Evolutionary conservation across 202 grass and related monocot species (phyloP).

Genomic region (Eragrostis tef): DNA sequence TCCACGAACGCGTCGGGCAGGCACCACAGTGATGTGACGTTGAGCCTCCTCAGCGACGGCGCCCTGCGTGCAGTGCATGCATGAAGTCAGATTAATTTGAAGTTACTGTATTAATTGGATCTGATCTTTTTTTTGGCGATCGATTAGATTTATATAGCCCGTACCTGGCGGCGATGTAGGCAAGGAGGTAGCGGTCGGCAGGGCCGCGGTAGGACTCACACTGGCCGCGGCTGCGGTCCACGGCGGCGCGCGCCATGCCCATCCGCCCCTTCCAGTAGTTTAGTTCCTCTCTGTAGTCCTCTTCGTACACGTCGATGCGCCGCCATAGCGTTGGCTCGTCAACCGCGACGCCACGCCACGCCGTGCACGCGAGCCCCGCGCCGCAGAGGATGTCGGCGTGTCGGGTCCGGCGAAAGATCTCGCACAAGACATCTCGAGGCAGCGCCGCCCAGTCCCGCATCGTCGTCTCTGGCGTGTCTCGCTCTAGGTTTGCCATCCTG

Average conservation of each 20-base stretch:
- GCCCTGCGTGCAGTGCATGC: too few species aligned
- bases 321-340: background rate
- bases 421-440: background rate
- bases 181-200: background rate
- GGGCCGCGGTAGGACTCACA: conserved; percentile 1
- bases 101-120: too few species aligned
- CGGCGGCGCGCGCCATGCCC: too few species aligned
- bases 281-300: too few species aligned
- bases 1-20: background rate
- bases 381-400: background rate
- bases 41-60: background rate
- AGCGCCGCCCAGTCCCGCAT: background rate
- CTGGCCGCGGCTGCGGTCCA: background rate
- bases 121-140: too few species aligned
- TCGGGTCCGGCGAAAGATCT: background rate
- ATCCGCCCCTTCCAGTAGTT: background rate
- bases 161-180: background rate
- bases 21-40: background rate
- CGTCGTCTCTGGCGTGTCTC: too few species aligned
- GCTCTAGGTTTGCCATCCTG: too few species aligned
- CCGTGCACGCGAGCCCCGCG: background rate
- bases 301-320: background rate
- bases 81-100: too few species aligned
- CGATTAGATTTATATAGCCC: too few species aligned
- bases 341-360: background rate